phyloP scores from a whole-genome alignment of 192 early-diverging fungal species.

The Oehlia diaphana region DNA sequence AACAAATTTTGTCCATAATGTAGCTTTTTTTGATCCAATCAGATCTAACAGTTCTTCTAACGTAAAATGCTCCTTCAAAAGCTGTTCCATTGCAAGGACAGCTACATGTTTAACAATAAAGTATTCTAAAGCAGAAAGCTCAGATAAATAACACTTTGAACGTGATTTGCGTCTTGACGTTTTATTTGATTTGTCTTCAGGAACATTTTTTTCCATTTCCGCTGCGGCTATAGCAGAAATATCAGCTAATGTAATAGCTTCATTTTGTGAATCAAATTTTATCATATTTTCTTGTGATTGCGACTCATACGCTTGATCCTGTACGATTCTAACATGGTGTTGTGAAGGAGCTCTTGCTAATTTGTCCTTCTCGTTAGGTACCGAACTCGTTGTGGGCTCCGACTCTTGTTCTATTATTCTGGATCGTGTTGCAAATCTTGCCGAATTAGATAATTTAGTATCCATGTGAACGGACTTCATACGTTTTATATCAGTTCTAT shows the following conservation, averaged over 20 bases:
- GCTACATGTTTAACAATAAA: constrained; percentile 87
- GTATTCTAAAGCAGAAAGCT: constrained; percentile 76
- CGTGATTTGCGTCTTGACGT: constrained; percentile 30
- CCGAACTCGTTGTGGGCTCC: not conserved
- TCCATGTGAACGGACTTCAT: constrained; percentile 59
- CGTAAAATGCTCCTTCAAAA: constrained; percentile 68
- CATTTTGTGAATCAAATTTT: constrained; percentile 20
- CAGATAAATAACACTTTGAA: constrained; percentile 51
- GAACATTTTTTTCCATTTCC: not conserved
- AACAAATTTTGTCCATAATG: constrained; percentile 73
- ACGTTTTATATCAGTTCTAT: constrained; percentile 56
- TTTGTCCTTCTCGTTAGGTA: constrained; percentile 1
- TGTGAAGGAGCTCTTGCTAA: constrained; percentile 28
- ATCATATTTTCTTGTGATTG: not conserved
- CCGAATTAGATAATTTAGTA: constrained; percentile 50
- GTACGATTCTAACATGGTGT: constrained; percentile 15
- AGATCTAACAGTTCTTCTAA: constrained; percentile 77
- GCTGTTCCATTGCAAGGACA: constrained; percentile 68
- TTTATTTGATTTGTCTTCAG: constrained; percentile 9
- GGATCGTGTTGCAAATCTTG: constrained; percentile 50
- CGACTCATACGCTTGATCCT: constrained; percentile 10
- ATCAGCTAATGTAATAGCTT: constrained; percentile 28
- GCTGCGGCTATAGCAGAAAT: constrained; percentile 22
- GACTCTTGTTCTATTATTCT: constrained; percentile 53
- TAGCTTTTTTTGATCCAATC: constrained; percentile 74